Base-by-base conservation (phyloP, 2,329 filamentous ascomycete species). In the Xylariaceae sp. region DNA sequence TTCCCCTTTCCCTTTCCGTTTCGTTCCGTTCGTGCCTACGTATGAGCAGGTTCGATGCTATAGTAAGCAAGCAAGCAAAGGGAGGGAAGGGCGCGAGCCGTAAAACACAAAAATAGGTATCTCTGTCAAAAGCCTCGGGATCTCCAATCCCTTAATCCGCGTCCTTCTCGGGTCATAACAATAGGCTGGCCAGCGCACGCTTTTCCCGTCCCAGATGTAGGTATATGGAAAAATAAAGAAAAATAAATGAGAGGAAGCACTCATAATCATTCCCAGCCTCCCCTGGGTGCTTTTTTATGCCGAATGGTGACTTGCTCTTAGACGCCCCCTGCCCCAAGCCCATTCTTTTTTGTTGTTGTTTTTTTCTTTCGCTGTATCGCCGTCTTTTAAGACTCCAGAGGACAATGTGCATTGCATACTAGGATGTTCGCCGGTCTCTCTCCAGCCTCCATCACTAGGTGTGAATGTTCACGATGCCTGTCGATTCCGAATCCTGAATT, bases 331-430 rank as follows among this genome's bases (percentile, higher is more conserved):
- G 4, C 11, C 47, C 51, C 18, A 51, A 62, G 17, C 11, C 56
- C 45, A 45, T 42, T 55, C 56, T 51, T 10, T 55, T 49, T 48
- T 48, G 35, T 34, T 30, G 47, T 30, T 30, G 23, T 30, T 30
- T 30, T 42, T 55, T 58, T 51, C 8, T 55, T 49, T 48, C 51
- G 35, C 37, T 30, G 47, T 56, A 53, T 55, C 30, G 42, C 50
- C 37, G 37, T 44, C 53, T 54, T 30, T 57, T 34, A 50, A 56
- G 53, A 58, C 57, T 53, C 39, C 55, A 62, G 57, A 60, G 55
- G 59, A 55, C 58, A 37, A 58, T 60, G 65, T 56, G 64, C 64
- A 63, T 64, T 63, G 66, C 67, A 61, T 61, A 63, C 53, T 52
- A 65, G 57, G 37, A 53, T 53, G 18, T 30, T 23, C 53, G 30